A percentile compares a stretch with the other conserved stretches of the same genome.
Conservation (phyloP, 2,329 filamentous ascomycete genomes). For the Fusarium falciforme region DNA sequence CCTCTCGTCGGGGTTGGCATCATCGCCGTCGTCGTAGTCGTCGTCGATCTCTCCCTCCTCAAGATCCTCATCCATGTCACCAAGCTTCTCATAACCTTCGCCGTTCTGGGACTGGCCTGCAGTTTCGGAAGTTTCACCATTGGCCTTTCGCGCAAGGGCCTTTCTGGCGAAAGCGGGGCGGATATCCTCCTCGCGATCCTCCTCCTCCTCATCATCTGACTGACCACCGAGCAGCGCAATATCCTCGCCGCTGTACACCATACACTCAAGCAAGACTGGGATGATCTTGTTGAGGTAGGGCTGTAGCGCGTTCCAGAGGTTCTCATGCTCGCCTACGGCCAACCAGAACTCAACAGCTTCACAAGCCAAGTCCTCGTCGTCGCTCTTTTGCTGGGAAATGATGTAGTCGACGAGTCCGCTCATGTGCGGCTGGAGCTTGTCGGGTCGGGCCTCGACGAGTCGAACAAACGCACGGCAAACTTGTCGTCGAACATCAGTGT, state of each 20-base stretch:
- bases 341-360: constrained; percentile 99
- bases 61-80: constrained; percentile 76
- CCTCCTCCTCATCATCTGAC: constrained; percentile 89
- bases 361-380: constrained; percentile 89
- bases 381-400: constrained; percentile 85
- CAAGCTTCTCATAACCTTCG: constrained; percentile 66
- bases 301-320: constrained; percentile 79
- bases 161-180: constrained; percentile 90
- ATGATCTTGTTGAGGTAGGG: constrained; percentile 88
- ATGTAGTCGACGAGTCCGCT: constrained; percentile 92
- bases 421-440: constrained; percentile 91
- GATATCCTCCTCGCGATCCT: constrained; percentile 91
- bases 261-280: constrained; percentile 89
- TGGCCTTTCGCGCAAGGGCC: constrained; percentile 67
- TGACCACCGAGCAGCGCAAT: constrained; percentile 86
- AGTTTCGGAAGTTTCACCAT: constrained; percentile 62
- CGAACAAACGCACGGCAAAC: constrained; percentile 95
- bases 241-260: constrained; percentile 97
- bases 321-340: constrained; percentile 87
- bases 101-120: constrained; percentile 64
- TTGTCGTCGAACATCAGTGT: constrained; percentile 86
- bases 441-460: constrained; percentile 88
- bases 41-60: constrained; percentile 91
- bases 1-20: constrained; percentile 85
- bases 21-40: constrained; percentile 79